Conservation (phyloP, 805 yeast genomes). For the Candida maris region DNA sequence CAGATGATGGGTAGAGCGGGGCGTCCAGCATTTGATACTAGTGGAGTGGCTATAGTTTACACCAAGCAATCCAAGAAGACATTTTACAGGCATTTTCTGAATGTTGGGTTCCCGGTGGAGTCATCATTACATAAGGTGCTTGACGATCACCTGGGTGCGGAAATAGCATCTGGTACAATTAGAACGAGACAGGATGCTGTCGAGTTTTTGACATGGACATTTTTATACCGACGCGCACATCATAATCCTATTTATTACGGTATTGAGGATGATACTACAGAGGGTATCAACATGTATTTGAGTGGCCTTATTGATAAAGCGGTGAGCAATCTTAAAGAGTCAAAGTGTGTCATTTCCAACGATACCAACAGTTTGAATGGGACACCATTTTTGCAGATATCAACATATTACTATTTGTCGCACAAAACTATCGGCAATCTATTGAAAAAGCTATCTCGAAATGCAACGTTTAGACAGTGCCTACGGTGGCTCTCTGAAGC, state of each 20-base stretch:
- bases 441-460: conserved; percentile 45
- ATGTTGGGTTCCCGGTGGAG: conserved; percentile 80
- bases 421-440: conserved; percentile 81
- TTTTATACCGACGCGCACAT: conserved; percentile 67
- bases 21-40: conserved; percentile 74
- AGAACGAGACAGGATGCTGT: conserved; percentile 62
- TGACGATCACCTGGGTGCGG: conserved; percentile 80
- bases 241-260: conserved; percentile 78
- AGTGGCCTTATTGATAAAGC: conserved; percentile 67
- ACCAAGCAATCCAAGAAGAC: conserved; percentile 72
- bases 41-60: conserved; percentile 72
- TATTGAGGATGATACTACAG: conserved; percentile 54
- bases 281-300: conserved; percentile 55
- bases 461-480: conserved; percentile 56
- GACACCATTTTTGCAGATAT: conserved; percentile 78
- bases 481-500: conserved; percentile 57
- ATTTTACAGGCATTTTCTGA: conserved; percentile 73
- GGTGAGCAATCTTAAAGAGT: conserved; percentile 61
- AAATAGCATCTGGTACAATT: conserved; percentile 67
- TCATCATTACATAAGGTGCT: conserved; percentile 74
- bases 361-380: conserved; percentile 45
- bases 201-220: conserved; percentile 76
- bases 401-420: conserved; percentile 90
- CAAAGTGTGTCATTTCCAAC: conserved; percentile 64
- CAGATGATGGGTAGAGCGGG: conserved; percentile 90